phyloP scores from a whole-genome alignment of 495 filamentous ascomycete genomes.

The Pseudoneurospora amorphoporcata region DNA sequence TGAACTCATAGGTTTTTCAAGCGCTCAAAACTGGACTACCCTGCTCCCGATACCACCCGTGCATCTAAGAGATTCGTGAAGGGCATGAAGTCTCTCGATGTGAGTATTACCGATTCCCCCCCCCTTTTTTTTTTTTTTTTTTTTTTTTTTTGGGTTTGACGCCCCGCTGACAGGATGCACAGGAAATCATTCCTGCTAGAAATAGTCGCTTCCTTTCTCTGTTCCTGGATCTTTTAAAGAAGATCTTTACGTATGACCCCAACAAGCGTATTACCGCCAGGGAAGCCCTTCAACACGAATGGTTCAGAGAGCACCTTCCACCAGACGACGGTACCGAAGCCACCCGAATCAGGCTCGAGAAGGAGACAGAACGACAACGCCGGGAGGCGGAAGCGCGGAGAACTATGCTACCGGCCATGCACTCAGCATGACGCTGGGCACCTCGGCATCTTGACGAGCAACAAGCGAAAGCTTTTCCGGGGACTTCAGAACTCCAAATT shows the following conservation, averaged over 20 bases:
- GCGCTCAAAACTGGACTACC: conserved; percentile 75
- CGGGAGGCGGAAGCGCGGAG: neutral
- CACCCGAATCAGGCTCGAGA: conserved; percentile 54
- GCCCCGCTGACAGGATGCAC: conserved; percentile 18
- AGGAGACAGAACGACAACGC: conserved; percentile 22
- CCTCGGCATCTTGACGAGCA: neutral
- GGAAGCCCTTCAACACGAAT: conserved; percentile 79
- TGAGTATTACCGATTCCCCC: conserved; percentile 38
- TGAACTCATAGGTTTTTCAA: conserved; percentile 63
- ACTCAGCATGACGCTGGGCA: neutral
- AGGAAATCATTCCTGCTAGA: conserved; percentile 79
- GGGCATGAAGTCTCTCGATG: conserved; percentile 81
- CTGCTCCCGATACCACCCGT: conserved; percentile 74
- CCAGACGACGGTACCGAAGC: conserved; percentile 94
- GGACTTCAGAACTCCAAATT: neutral
- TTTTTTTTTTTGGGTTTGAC: neutral
- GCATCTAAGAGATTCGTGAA: conserved; percentile 87
- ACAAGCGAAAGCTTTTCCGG: neutral
- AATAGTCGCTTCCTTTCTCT: conserved; percentile 67
- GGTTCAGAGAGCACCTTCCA: conserved; percentile 72
- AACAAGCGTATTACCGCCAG: conserved; percentile 83
- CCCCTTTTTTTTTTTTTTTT: neutral
- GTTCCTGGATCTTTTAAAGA: conserved; percentile 79
- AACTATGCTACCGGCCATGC: conserved; percentile 4
- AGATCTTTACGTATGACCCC: conserved; percentile 94